Base-by-base conservation (phyloP, 192 early-diverging fungal species). In the Neocallimastix lanati region DNA sequence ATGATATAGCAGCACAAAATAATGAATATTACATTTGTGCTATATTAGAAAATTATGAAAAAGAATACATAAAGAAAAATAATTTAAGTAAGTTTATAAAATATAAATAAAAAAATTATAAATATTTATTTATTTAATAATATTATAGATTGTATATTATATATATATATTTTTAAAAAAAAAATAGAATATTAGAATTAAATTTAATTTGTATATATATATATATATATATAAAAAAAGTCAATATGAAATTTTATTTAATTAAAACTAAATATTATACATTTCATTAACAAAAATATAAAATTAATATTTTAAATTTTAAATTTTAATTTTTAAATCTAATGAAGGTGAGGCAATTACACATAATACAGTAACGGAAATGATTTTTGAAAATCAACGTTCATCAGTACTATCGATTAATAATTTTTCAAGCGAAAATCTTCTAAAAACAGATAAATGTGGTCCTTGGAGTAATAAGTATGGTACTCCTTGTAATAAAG, bases 321-420 rank as follows among this genome's bases (percentile, higher is more conserved):
- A n/a, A n/a, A n/a, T n/a, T n/a, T n/a, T n/a, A n/a, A n/a, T n/a
- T n/a, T n/a, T n/a, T n/a, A n/a, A n/a, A n/a, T n/a, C n/a, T n/a
- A n/a, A 79, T 12, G 87, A 86, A 77, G 84, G 88, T 76, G 82
- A 84, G 29, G 79, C 88, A 15, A 82, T 76, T 14, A 83, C 84
- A 21, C 92, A 93, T 79, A 85, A 83, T 79, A 91, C 86, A 18
- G 86, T 88, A 50, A 86, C 90, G 2, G 84, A 90, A 30, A 81
- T 88, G 21, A 77, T 94, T 11, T 85, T 90, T 80, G 93, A 94
- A 80, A 92, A 93, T 77, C 91, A 94, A 79, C 86, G 92, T 76
- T 82, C 90, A 9, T 80, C 85, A 7, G 84, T 86, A 0, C 78
- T 89, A 2, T 85, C 92, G 25, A 79, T 28, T 5, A 81, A 30